Evolutionary conservation across 306 rosid genomes (phyloP).

Genomic region (Pyrus bretschneideri): DNA sequence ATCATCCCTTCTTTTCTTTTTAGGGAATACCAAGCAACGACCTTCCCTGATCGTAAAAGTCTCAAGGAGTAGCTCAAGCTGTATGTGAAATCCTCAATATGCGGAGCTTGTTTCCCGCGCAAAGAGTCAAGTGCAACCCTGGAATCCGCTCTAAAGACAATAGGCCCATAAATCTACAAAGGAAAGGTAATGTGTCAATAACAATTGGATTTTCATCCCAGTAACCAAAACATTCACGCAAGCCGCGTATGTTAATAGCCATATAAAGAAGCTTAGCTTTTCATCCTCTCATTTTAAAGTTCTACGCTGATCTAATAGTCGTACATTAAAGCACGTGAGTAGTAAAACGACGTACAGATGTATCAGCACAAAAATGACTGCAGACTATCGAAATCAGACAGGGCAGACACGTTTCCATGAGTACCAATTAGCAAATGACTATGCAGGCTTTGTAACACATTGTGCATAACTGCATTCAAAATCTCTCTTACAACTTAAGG

Average conservation of each 20-base stretch:
- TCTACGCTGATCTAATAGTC: not conserved
- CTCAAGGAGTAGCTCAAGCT: slow-evolving; percentile 72
- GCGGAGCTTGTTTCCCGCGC: slow-evolving; percentile 32
- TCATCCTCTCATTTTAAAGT: not conserved
- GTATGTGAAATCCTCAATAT: slow-evolving; percentile 69
- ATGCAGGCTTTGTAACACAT: not conserved
- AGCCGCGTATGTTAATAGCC: too few relatives aligned
- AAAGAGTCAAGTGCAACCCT: slow-evolving; percentile 43
- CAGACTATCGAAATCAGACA: too few relatives aligned
- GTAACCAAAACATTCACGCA: not conserved
- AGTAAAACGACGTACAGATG: too few relatives aligned
- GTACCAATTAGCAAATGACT: not conserved
- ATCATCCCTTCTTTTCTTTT: slow-evolving; percentile 88
- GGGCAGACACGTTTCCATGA: too few relatives aligned
- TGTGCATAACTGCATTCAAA: not conserved
- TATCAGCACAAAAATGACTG: too few relatives aligned
- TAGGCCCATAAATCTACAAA: slow-evolving; percentile 67
- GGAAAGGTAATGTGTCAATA: not conserved
- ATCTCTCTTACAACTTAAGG: not conserved
- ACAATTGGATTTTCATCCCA: not conserved
- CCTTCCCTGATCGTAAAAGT: slow-evolving; percentile 60
- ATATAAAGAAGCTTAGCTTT: too few relatives aligned
- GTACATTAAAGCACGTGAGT: too few relatives aligned
- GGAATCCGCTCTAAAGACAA: slow-evolving; percentile 64
- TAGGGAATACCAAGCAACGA: slow-evolving; percentile 90